A percentile compares a stretch with the other conserved stretches of the same genome.
phyloP scores from a whole-genome alignment of 2,329 filamentous ascomycete genomes.

The Colletotrichum theobromicola region DNA sequence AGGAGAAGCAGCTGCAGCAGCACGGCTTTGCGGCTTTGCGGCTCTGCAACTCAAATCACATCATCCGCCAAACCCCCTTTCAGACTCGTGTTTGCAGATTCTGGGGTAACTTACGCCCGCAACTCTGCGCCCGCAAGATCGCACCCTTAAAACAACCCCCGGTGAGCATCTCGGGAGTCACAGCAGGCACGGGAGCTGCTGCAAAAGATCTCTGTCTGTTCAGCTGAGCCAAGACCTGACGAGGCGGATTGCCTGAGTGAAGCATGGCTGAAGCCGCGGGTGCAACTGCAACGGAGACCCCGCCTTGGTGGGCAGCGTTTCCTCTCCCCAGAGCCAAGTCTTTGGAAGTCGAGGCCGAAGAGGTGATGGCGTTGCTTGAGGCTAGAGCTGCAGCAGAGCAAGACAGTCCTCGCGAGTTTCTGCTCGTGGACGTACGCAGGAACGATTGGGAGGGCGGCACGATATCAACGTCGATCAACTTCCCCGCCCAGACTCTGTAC shows the following conservation, averaged over 20 bases:
- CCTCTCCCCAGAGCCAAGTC: constrained; percentile 46
- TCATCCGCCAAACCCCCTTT: background rate
- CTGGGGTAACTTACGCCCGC: constrained; percentile 17
- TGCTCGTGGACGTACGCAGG: constrained; percentile 59
- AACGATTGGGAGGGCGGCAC: constrained; percentile 65
- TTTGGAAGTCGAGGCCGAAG: constrained; percentile 40
- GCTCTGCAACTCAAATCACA: background rate
- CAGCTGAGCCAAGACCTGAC: background rate
- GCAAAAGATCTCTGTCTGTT: background rate
- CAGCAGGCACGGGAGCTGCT: background rate
- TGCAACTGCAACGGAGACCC: background rate
- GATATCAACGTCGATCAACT: constrained; percentile 61
- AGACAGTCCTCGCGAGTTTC: constrained; percentile 37
- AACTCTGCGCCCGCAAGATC: constrained; percentile 9
- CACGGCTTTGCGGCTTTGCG: background rate
- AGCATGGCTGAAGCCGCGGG: constrained; percentile 6
- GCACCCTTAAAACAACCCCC: background rate
- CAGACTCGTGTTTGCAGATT: background rate
- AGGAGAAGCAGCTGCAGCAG: background rate
- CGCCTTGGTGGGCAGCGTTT: constrained; percentile 45
- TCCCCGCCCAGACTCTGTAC: constrained; percentile 61
- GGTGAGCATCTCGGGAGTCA: background rate
- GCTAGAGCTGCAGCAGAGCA: constrained; percentile 33
- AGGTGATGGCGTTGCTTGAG: constrained; percentile 47
- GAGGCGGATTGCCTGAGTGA: background rate